phyloP scores from a whole-genome alignment of 2,329 filamentous ascomycete species.

The Monosporascus sp. region DNA sequence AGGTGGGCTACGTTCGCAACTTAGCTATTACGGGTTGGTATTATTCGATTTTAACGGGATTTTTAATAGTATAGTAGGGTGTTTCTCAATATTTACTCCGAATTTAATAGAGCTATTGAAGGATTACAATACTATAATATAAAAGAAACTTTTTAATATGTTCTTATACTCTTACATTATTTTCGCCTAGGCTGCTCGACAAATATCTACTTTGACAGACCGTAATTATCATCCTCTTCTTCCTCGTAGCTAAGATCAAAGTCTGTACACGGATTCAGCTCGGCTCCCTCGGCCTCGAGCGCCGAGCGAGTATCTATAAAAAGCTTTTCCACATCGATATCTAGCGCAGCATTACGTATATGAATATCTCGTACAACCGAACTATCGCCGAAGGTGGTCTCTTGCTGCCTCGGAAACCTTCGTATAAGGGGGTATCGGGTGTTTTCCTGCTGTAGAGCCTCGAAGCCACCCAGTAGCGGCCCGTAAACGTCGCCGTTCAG shows the following conservation, averaged over 20 bases:
- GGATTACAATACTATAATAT: no score
- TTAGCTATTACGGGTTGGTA: no score
- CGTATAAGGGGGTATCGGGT: slow-evolving; percentile 5
- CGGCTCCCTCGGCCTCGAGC: slow-evolving; percentile 8
- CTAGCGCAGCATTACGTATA: slow-evolving; percentile 6
- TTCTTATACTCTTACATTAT: no score
- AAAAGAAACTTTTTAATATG: no score
- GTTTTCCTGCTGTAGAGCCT: slow-evolving; percentile 40
- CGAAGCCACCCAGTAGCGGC: slow-evolving; percentile 41
- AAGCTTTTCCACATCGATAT: slow-evolving; percentile 11
- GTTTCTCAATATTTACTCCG: no score
- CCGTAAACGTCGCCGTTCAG: slow-evolving; percentile 33
- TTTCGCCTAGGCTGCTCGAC: no score
- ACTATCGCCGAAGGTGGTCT: slow-evolving; percentile 3
- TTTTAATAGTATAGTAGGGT: no score
- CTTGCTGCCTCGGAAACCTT: slow-evolving; percentile 2
- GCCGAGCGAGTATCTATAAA: slow-evolving; percentile 6
- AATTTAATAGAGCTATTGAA: no score
- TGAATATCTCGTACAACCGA: slow-evolving; percentile 2
- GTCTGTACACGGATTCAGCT: slow-evolving; percentile 2
- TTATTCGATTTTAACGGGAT: no score
- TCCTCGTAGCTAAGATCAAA: slow-evolving; percentile 10
- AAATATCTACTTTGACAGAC: no score
- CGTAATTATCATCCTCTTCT: slow-evolving; percentile 1
- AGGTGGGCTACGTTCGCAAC: no score